Percentiles rank a stretch among this genome's conserved stretches.
Evolutionary conservation across 371 early-diverging fungal species (phyloP).

Genomic region (Blakeslea trispora): DNA sequence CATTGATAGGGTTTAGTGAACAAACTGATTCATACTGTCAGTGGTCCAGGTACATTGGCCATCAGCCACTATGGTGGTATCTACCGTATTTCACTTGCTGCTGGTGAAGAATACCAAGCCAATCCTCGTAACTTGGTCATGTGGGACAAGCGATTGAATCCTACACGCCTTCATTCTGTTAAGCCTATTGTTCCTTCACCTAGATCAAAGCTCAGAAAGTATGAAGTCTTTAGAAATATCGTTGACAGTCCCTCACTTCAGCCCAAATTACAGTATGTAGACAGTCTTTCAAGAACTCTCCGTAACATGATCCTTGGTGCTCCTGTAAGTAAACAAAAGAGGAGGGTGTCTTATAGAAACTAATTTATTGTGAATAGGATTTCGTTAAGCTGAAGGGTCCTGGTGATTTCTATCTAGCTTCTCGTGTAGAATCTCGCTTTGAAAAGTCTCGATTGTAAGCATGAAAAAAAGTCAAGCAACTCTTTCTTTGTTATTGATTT

Average conservation of each 20-base stretch:
- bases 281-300: conserved; percentile 29
- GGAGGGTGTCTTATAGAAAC: conserved; percentile 15
- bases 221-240: conserved; percentile 42
- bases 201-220: conserved; percentile 34
- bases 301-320: conserved; percentile 50
- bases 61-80: conserved; percentile 74
- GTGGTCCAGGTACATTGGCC: conserved; percentile 71
- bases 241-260: conserved; percentile 53
- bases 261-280: conserved; percentile 44
- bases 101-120: conserved; percentile 72
- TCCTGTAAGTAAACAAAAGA: conserved; percentile 50
- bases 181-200: conserved; percentile 42
- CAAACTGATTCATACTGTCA: conserved; percentile 64
- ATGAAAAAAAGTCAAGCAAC: background rate
- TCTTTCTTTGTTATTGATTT: background rate
- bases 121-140: conserved; percentile 65
- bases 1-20: conserved; percentile 59
- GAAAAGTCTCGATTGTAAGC: conserved; percentile 48
- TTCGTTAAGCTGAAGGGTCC: conserved; percentile 69
- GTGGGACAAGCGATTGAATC: conserved; percentile 56
- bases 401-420: conserved; percentile 70
- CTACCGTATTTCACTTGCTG: conserved; percentile 67
- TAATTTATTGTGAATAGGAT: conserved; percentile 45
- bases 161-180: conserved; percentile 35
- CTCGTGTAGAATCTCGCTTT: conserved; percentile 60